Conservation (phyloP, 2,329 filamentous ascomycete genomes). For the Harringtonia lauricola region DNA sequence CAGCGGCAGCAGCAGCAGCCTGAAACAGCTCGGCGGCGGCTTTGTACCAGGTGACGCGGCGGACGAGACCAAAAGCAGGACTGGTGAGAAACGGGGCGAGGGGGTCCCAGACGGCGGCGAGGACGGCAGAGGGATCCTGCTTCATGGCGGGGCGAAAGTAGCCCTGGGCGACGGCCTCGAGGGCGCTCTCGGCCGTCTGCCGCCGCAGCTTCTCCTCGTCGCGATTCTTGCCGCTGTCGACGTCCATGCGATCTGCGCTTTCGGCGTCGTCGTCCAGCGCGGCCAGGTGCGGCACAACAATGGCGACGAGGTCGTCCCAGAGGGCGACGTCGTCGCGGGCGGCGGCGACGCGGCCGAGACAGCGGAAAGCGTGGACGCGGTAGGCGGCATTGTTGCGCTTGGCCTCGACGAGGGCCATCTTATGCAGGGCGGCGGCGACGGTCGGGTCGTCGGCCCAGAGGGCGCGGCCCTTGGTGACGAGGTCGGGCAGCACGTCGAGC, state of each 20-base stretch:
- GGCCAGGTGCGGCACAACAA: conserved; percentile 54
- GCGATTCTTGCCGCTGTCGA: conserved; percentile 1
- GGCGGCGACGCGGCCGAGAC: conserved; percentile 62
- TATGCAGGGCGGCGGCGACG: conserved; percentile 58
- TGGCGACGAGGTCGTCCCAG: conserved; percentile 51
- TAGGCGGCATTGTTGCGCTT: conserved; percentile 87
- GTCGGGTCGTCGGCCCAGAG: conserved; percentile 42
- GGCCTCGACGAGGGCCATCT: conserved; percentile 75
- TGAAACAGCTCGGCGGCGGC: conserved; percentile 35
- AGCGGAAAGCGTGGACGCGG: conserved; percentile 60
- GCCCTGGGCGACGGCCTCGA: conserved; percentile 38
- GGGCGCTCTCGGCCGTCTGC: conserved; percentile 34
- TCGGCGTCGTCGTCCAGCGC: conserved; percentile 51
- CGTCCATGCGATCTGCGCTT: conserved; percentile 2
- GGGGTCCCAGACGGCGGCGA: conserved; percentile 27
- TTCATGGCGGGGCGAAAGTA: conserved; percentile 32
- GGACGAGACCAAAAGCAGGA: conserved; percentile 28
- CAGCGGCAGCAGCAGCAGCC: conserved; percentile 20
- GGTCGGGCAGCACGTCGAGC: conserved; percentile 66
- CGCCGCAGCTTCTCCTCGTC: conserved; percentile 25
- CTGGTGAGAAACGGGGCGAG: conserved; percentile 29
- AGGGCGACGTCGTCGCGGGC: conserved; percentile 64
- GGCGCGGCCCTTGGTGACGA: conserved; percentile 53
- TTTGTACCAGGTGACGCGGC: conserved; percentile 41
- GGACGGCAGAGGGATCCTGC: conserved; percentile 23